Conservation (phyloP, 495 filamentous ascomycete genomes). For the Monascus purpureus region DNA sequence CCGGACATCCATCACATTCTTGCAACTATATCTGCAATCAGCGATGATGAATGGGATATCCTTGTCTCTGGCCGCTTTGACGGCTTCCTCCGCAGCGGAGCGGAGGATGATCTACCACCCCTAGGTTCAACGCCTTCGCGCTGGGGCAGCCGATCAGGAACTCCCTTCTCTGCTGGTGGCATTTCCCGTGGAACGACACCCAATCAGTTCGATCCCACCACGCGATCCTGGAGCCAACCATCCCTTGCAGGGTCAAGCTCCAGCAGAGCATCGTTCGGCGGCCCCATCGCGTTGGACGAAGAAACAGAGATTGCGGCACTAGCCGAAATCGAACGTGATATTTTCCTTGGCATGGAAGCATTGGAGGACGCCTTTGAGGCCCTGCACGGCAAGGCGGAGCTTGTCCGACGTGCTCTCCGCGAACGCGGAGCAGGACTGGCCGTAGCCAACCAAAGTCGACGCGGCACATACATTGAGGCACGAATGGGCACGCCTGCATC, state of each 20-base stretch:
- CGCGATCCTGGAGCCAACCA: conserved; percentile 26
- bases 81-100: conserved; percentile 92
- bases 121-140: not conserved
- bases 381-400: conserved; percentile 72
- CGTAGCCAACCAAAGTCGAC: conserved; percentile 60
- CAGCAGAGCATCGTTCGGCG: conserved; percentile 30
- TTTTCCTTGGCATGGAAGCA: conserved; percentile 84
- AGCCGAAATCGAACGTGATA: conserved; percentile 84
- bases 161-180: conserved; percentile 26
- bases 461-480: conserved; percentile 38
- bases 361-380: conserved; percentile 93
- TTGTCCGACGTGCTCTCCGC: conserved; percentile 63
- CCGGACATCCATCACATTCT: conserved; percentile 71
- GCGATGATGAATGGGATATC: conserved; percentile 86
- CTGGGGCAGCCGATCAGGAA: conserved; percentile 29
- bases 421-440: conserved; percentile 67
- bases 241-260: conserved; percentile 12
- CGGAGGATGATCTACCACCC: conserved; percentile 42
- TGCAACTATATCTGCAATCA: conserved; percentile 75
- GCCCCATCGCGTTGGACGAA: conserved; percentile 77
- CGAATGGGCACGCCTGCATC: conserved; percentile 44
- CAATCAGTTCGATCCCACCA: conserved; percentile 19
- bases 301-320: conserved; percentile 83
- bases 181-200: conserved; percentile 28
- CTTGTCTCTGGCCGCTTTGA: conserved; percentile 92